Base-by-base conservation (phyloP, 768 basidiomycete species). In the Steccherinum ochraceum region DNA sequence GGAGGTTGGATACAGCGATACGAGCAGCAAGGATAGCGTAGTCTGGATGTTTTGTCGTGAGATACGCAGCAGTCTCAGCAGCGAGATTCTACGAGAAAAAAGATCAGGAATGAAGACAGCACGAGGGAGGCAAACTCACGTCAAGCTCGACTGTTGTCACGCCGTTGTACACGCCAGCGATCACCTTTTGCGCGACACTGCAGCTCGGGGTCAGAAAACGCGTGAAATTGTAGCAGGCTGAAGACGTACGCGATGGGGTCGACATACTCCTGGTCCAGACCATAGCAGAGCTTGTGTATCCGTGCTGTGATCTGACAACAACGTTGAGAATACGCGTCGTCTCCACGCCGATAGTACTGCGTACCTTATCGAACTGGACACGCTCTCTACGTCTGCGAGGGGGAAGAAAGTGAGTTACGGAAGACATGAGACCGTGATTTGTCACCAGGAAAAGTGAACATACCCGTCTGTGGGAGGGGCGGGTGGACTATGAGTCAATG, bases 11-110 rank as follows among this genome's bases (percentile, higher is more conserved):
- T 61, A 99, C 93, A 50, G 96, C 96, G 49, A 99, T 98, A 52
- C 96, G 92, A 19, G 96, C 96, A 4, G 96, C 96, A 56, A 99
- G 90, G 53, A 98, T 84, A 21, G 96, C 96, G 61, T 99, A 99
- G 66, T 99, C 96, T 5, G 95, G 93, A 63, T 94, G 93, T 58
- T 91, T 93, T 23, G 95, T 98, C 3, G 96, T 98, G 54, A 98
- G 83, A 66, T 86, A 97, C 0, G 96, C 96, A 7, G 96, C 93
- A 3, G 96, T 99, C 72, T 97, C 94, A 5, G 94, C 86, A 0
- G 94, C 94, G 39, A 97, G 85, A 67, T 96, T 97, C 93, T 95
- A 50, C 13, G 7, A 47, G 40, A 18, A 30, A n/a, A 24, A 21
- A 24, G 18, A 10, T 12, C 12, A 18, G 3, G 12, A 5, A 24